These are phyloP conservation scores for Cicer judaicum DNA, from an alignment of 306 rosid genomes.

Conservation along the genomic window DNA sequence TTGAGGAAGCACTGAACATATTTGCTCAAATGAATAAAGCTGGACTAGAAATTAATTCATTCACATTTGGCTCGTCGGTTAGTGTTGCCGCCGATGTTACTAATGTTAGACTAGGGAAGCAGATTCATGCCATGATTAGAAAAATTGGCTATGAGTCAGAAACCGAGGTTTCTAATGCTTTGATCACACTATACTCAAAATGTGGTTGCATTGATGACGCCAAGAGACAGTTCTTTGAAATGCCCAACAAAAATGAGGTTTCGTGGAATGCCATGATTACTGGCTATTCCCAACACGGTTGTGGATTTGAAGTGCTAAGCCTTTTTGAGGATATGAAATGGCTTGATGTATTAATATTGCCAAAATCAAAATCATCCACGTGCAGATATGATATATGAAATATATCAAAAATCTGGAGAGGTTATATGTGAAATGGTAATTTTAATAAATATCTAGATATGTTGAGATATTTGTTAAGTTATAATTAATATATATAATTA, in stretches of 20 bases:
- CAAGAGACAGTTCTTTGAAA: conserved; percentile 67
- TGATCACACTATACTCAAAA: conserved; percentile 82
- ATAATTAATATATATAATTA: no score
- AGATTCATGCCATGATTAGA: conserved; percentile 73
- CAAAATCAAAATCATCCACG: no score
- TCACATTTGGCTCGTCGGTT: conserved; percentile 80
- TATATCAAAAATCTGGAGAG: no score
- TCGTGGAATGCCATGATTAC: conserved; percentile 95
- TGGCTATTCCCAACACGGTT: conserved; percentile 86
- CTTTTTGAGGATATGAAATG: conserved; percentile 78
- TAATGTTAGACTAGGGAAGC: conserved; percentile 70
- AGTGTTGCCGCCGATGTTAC: conserved; percentile 81
- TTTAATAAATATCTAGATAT: no score
- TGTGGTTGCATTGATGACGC: conserved; percentile 80
- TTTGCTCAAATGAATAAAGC: conserved; percentile 66
- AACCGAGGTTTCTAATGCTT: conserved; percentile 80
- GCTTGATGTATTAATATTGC: conserved; percentile 53
- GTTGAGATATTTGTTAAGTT: no score
- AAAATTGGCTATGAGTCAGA: conserved; percentile 77
- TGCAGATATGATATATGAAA: no score
- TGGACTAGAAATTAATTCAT: conserved; percentile 65
- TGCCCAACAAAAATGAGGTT: conserved; percentile 70
- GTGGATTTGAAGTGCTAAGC: conserved; percentile 65
- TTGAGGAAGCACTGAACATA: conserved; percentile 76
- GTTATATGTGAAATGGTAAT: no score